These are phyloP conservation scores for Lagerstroemia speciosa DNA, from an alignment of 345 rosid species.

Conservation along the genomic window DNA sequence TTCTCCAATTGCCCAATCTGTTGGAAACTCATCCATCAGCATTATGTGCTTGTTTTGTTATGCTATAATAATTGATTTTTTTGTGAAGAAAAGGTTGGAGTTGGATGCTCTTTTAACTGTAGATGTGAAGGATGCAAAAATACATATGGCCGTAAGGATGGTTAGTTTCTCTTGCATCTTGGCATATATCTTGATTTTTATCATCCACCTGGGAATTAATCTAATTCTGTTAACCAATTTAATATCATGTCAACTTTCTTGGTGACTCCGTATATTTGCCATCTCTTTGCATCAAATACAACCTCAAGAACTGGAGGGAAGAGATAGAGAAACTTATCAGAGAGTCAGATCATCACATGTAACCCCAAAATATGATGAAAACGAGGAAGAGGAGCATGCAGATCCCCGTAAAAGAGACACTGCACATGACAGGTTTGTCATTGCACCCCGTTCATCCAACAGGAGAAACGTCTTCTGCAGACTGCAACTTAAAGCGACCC, in stretches of 20 bases:
- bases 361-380: neutral
- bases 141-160: constrained; percentile 85
- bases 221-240: neutral
- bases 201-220: neutral
- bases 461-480: neutral
- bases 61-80: constrained; percentile 5
- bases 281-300: neutral
- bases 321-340: neutral
- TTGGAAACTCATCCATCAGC: neutral
- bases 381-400: neutral
- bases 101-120: constrained; percentile 94
- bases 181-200: too few relatives aligned
- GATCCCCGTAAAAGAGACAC: neutral
- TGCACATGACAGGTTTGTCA: neutral
- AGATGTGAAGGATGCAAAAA: constrained; percentile 98
- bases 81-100: constrained; percentile 54
- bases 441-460: neutral
- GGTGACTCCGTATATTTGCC: neutral
- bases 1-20: neutral
- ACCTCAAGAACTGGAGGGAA: neutral
- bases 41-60: neutral
- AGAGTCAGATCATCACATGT: neutral
- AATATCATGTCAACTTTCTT: neutral
- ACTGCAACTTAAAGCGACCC: neutral
- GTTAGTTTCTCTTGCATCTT: constrained; percentile 28